phyloP scores from a whole-genome alignment of 345 rosid species.

The Cardamine occulta region DNA sequence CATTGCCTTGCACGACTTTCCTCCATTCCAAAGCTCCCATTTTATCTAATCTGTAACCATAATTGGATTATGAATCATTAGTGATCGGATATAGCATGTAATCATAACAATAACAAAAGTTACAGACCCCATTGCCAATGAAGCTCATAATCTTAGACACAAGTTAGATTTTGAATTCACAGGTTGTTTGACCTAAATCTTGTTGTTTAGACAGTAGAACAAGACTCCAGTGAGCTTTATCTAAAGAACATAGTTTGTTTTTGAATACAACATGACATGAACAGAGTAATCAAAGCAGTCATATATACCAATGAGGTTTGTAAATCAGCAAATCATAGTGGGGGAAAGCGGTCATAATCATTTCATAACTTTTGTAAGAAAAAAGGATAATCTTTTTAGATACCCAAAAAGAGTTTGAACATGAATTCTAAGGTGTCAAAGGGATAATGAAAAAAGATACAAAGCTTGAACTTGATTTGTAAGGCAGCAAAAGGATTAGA shows the following conservation, averaged over 20 bases:
- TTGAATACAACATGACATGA: background rate
- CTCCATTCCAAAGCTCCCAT: slow-evolving; percentile 78
- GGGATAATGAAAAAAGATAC: background rate
- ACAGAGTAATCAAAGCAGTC: slow-evolving; percentile 3
- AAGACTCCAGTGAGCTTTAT: background rate
- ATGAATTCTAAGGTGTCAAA: background rate
- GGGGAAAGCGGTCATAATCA: background rate
- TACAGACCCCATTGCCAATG: background rate
- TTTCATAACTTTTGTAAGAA: background rate
- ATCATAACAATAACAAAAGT: background rate
- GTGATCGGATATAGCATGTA: background rate
- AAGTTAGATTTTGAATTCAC: background rate
- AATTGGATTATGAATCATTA: background rate
- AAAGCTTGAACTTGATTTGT: slow-evolving; percentile 17
- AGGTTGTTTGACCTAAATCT: background rate
- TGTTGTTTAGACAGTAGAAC: background rate
- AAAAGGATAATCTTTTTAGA: no score
- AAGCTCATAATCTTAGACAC: background rate
- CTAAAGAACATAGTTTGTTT: slow-evolving; percentile 10
- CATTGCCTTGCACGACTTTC: slow-evolving; percentile 63
- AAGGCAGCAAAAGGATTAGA: slow-evolving; percentile 13
- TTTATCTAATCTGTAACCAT: slow-evolving; percentile 65
- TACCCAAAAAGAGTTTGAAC: background rate
- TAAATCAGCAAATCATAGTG: background rate
- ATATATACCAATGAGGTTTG: background rate